A percentile compares a stretch with the other conserved stretches of the same genome.
phyloP scores from a whole-genome alignment of 1,284 basidiomycete genomes.

The Flammula alnicola region DNA sequence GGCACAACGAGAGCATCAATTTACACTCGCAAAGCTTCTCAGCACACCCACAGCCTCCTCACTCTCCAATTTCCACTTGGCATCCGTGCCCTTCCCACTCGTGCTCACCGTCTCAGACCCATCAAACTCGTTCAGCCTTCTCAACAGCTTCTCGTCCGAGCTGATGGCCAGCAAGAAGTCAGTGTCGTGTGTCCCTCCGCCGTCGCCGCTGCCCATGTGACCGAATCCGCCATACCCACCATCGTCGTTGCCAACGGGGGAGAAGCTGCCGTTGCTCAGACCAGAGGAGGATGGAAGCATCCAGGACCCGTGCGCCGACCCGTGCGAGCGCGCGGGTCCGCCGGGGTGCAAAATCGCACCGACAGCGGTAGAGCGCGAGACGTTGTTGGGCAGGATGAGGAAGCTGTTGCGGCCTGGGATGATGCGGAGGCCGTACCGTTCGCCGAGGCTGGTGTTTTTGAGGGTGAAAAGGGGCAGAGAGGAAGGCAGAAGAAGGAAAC shows the following conservation, averaged over 20 bases:
- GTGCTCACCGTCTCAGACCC: conserved; percentile 74
- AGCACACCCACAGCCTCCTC: conserved; percentile 31
- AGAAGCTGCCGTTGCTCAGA: conserved; percentile 1
- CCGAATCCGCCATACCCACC: conserved; percentile 17
- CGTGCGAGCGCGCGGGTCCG: conserved; percentile 59
- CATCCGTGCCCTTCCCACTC: conserved; percentile 72
- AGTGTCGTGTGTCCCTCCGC: conserved; percentile 46
- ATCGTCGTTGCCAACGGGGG: conserved; percentile 14
- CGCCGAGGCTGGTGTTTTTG: conserved; percentile 61
- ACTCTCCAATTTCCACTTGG: conserved; percentile 67
- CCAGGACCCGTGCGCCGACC: conserved; percentile 29
- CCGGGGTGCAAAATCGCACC: conserved; percentile 74
- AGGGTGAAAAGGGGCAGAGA: not conserved
- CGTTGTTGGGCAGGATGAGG: conserved; percentile 84
- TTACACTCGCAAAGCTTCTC: conserved; percentile 27
- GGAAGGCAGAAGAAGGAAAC: conserved; percentile 8
- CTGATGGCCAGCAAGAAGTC: conserved; percentile 73
- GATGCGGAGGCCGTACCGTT: conserved; percentile 80
- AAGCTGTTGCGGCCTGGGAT: conserved; percentile 80
- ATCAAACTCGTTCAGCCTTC: conserved; percentile 74
- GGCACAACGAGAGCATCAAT: not conserved
- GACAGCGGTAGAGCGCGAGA: conserved; percentile 81
- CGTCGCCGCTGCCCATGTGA: conserved; percentile 28
- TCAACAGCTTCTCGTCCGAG: conserved; percentile 75
- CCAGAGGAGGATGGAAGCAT: not conserved